These are phyloP conservation scores for Agrocybe praecox DNA, from an alignment of 768 basidiomycete species.

Conservation along the genomic window DNA sequence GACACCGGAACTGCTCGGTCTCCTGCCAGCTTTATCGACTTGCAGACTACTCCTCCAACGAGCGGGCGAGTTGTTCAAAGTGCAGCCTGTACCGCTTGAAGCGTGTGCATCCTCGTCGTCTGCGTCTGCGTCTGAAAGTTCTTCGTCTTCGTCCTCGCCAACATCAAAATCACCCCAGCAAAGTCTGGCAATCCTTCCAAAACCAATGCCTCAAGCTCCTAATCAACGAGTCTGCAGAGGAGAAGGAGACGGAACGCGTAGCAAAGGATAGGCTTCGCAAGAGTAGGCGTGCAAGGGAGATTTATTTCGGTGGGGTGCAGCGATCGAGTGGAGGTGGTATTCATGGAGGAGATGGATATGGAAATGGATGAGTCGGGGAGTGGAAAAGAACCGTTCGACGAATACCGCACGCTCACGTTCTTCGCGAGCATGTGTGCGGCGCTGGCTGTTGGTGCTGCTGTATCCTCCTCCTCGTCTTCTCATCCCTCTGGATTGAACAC, in stretches of 20 bases:
- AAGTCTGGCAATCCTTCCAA: constrained; percentile 17
- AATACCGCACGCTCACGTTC: constrained; percentile 38
- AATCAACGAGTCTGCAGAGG: constrained; percentile 5
- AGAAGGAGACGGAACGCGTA: constrained; percentile 16
- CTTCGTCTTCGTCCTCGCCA: too few species aligned
- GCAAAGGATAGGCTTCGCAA: constrained; percentile 21
- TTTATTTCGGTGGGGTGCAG: constrained; percentile 20
- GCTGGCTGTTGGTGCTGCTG: constrained; percentile 62
- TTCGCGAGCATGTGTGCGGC: constrained; percentile 62
- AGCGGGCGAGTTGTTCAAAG: constrained; percentile 24
- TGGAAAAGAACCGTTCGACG: background rate
- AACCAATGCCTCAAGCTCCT: constrained; percentile 15
- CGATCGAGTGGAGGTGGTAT: background rate
- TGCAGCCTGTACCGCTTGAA: constrained; percentile 25
- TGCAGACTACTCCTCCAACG: constrained; percentile 28
- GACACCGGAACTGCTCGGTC: constrained; percentile 32
- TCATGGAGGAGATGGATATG: too few species aligned
- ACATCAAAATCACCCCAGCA: too few species aligned
- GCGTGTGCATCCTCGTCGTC: background rate
- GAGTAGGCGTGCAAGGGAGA: constrained; percentile 20
- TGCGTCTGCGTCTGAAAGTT: too few species aligned
- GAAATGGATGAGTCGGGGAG: constrained; percentile 12
- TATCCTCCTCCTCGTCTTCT: constrained; percentile 3
- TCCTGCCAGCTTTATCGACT: constrained; percentile 31
- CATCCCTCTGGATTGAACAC: too few species aligned